phyloP scores from a whole-genome alignment of 169 alveolate genomes.

The Cryptosporidium tyzzeri region DNA sequence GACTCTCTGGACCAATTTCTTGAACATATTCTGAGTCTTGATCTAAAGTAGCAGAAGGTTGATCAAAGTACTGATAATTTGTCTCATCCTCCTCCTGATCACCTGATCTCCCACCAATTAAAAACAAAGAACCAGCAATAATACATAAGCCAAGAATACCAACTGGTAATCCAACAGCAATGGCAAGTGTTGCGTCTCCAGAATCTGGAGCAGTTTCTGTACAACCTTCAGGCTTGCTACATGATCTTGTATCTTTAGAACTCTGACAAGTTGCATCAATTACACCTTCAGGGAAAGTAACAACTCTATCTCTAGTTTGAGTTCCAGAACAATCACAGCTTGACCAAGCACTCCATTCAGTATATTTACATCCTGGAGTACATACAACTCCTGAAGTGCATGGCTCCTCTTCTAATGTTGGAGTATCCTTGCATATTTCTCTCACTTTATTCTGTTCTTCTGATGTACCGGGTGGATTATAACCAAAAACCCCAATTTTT shows the following conservation, averaged over 20 bases:
- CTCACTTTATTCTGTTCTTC: constrained; percentile 37
- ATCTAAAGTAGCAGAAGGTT: not conserved
- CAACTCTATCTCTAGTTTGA: constrained; percentile 46
- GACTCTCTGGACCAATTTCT: constrained; percentile 71
- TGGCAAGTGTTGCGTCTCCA: constrained; percentile 23
- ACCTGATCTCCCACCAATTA: not conserved
- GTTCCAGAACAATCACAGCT: constrained; percentile 42
- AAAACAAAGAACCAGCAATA: constrained; percentile 9
- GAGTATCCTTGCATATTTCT: constrained; percentile 32
- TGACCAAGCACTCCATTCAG: constrained; percentile 64
- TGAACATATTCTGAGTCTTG: constrained; percentile 32
- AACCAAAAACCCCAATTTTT: constrained; percentile 53
- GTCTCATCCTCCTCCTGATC: constrained; percentile 50
- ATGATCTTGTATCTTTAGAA: constrained; percentile 14
- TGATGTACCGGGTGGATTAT: constrained; percentile 52
- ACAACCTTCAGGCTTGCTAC: constrained; percentile 59
- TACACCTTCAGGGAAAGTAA: constrained; percentile 50
- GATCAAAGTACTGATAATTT: constrained; percentile 42
- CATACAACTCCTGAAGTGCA: constrained; percentile 47
- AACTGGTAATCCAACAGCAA: constrained; percentile 62
- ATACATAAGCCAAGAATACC: constrained; percentile 48
- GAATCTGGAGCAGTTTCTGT: constrained; percentile 41
- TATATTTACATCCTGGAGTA: constrained; percentile 31
- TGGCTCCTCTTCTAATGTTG: constrained; percentile 27
- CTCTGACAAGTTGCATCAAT: constrained; percentile 52